Base-by-base conservation (phyloP, 2,329 filamentous ascomycete genomes). In the Fusarium caatingaense region DNA sequence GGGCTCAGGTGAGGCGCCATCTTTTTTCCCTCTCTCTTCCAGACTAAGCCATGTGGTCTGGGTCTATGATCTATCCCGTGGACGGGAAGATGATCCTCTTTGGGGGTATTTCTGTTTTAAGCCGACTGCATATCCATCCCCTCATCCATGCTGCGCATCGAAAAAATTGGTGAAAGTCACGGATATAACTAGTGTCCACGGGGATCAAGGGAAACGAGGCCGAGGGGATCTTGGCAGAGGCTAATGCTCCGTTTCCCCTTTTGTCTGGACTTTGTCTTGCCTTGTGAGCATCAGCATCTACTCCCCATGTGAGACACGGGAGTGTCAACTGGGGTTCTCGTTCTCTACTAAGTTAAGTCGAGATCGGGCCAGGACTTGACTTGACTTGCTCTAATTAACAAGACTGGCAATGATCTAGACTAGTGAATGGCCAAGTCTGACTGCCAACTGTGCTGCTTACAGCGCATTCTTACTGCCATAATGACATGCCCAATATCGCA, bases 281-380 rank as follows among this genome's bases (percentile, higher is more conserved):
- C 72, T 73, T 74, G 71, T 71, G 64, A 50, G 63, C 68, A 62
- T 60, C 62, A 68, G 66, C 59, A 37, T n/a, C 34, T 37, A 12
- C 34, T 12, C n/a, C 23, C 34, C 20, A 13, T 64, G 73, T 75
- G 73, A 75, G 73, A 75, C 73, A 75, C 73, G 73, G 73, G 73
- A 75, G 73, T 75, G 73, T 75, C 73, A 75, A 73, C 73, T 41
- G 64, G 72, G 73, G 66, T 72, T 60, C 34, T 45, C 27, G 37
- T 28, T 66, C 47, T 27, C 18, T 51, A 27, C 48, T 27, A 41
- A 51, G 32, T 51, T 27, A 27, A 51, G 48, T 51, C 32, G 25
- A 75, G 67, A 75, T 75, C 72, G 60, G 58, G 49, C 40, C n/a
- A 62, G 56, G 45, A 62, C 45, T 40, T 21, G 28, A 18, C 15